A percentile compares a stretch with the other conserved stretches of the same genome.
phyloP scores from a whole-genome alignment of 164 flowering plant genomes.

The Vitis riparia region DNA sequence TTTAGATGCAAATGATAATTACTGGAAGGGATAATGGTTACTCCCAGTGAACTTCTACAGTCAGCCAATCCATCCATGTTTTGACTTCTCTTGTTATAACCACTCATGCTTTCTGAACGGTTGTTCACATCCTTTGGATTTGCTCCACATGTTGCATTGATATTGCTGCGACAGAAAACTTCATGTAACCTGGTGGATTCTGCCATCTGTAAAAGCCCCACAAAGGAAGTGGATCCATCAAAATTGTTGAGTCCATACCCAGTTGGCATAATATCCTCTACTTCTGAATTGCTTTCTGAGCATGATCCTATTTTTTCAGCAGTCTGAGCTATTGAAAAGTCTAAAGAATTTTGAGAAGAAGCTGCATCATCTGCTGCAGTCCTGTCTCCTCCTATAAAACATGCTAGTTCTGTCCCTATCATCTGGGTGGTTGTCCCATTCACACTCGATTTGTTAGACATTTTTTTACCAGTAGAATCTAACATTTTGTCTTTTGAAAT shows the following conservation, averaged over 20 bases:
- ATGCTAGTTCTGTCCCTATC: slow-evolving; percentile 1
- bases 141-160: background rate
- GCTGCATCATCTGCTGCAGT: slow-evolving; percentile 20
- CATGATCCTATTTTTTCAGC: slow-evolving; percentile 32
- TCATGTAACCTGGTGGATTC: slow-evolving; percentile 15
- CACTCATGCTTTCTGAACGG: background rate
- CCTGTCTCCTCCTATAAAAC: slow-evolving; percentile 9
- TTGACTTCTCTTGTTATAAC: background rate
- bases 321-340: slow-evolving; percentile 28
- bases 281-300: slow-evolving; percentile 34
- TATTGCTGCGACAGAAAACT: slow-evolving; percentile 9
- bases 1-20: slow-evolving; percentile 9
- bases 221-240: slow-evolving; percentile 25
- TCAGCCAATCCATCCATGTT: slow-evolving; percentile 3
- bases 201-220: slow-evolving; percentile 34
- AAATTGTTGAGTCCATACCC: slow-evolving; percentile 8
- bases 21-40: slow-evolving; percentile 6
- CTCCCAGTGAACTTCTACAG: slow-evolving; percentile 9
- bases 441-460: slow-evolving; percentile 1
- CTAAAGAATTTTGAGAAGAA: slow-evolving; percentile 37
- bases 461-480: slow-evolving; percentile 14
- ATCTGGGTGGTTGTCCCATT: slow-evolving; percentile 5
- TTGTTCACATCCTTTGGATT: slow-evolving; percentile 2
- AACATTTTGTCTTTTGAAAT: slow-evolving; percentile 4
- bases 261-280: slow-evolving; percentile 16